Evolutionary conservation across 148 eudicot genomes (phyloP), one percentile per base, ranked within the genome.

Genomic region (Rhododendron henanense): DNA sequence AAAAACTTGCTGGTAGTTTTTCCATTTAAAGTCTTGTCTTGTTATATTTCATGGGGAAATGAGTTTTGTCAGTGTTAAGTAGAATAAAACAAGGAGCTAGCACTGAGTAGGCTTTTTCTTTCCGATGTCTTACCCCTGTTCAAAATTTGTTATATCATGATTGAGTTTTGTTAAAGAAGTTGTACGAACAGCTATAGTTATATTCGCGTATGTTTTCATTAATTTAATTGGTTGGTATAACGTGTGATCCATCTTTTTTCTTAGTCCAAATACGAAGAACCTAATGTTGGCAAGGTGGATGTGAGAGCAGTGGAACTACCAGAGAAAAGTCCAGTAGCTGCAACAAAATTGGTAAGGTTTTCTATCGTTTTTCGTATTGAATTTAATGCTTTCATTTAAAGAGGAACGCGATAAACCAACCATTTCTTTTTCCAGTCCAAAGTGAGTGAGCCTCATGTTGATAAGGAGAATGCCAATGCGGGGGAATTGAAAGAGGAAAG

Each of bases 341-440:
- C 80, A 35, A 37, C 81, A 28, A 19, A 69, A 59, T 57, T 21
- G 84, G 84, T 84, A 79, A 41, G 18, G 16, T 51, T 83, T 65
- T 41, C 33, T 55, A 18, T 55, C n/a, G 3, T 10, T 1, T 16
- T 55, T 16, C 69, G 1, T 61, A 5, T 61, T 61, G 69, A 50
- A 9, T 53, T 55, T 55, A 2, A 51, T 55, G 67, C 23, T 33
- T 35, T 23, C 5, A 23, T n/a, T 23, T 47, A 10, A 78, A 78
- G 55, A 53, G 19, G 39, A 33, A 41, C 10, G 1, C 2, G 16
- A 67, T 2, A 5, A 21, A 2, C 21, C 16, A 7, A 21, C 2
- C 50, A 65, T 7, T 37, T 47, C 65, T 8, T 28, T 7, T 15
- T 1, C 9, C 28, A 55, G 76, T 23, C 33, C 6, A 55, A 75